A percentile compares a stretch with the other conserved stretches of the same genome.
Evolutionary conservation across 2,329 filamentous ascomycete species (phyloP).

Genomic region (Ilyonectria destructans): DNA sequence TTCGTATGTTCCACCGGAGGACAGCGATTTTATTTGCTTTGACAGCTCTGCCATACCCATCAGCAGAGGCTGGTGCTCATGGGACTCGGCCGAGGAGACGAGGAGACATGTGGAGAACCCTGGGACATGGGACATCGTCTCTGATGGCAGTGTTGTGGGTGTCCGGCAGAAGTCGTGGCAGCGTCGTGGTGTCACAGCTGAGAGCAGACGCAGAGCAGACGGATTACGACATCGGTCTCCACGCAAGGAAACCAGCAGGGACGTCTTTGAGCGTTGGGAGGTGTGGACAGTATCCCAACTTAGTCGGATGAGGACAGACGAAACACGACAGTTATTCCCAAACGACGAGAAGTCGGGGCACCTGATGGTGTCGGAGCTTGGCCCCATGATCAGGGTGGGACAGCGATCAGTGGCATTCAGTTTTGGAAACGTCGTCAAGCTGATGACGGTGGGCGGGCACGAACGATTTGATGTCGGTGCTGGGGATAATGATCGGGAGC

Average conservation of each 20-base stretch:
- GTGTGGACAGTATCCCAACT: conserved; percentile 68
- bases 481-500: conserved; percentile 51
- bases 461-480: conserved; percentile 72
- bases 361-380: conserved; percentile 77
- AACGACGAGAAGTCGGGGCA: conserved; percentile 63
- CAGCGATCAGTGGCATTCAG: conserved; percentile 78
- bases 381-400: conserved; percentile 76
- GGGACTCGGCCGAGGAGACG: conserved; percentile 67
- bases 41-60: conserved; percentile 57
- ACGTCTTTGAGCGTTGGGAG: conserved; percentile 64
- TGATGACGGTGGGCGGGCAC: conserved; percentile 75
- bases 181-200: conserved; percentile 28
- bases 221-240: conserved; percentile 52
- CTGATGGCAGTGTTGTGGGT: conserved; percentile 75
- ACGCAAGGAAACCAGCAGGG: conserved; percentile 42
- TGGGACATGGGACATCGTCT: conserved; percentile 76
- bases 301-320: conserved; percentile 61
- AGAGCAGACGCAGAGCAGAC: conserved; percentile 40
- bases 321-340: conserved; percentile 62
- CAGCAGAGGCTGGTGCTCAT: conserved; percentile 64
- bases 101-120: conserved; percentile 73
- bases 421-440: conserved; percentile 81
- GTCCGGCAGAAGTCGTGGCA: conserved; percentile 65
- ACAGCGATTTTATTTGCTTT: conserved; percentile 72
- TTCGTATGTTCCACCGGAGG: conserved; percentile 71